Conservation (phyloP, 306 rosid species). For the Citrullus amarus region DNA sequence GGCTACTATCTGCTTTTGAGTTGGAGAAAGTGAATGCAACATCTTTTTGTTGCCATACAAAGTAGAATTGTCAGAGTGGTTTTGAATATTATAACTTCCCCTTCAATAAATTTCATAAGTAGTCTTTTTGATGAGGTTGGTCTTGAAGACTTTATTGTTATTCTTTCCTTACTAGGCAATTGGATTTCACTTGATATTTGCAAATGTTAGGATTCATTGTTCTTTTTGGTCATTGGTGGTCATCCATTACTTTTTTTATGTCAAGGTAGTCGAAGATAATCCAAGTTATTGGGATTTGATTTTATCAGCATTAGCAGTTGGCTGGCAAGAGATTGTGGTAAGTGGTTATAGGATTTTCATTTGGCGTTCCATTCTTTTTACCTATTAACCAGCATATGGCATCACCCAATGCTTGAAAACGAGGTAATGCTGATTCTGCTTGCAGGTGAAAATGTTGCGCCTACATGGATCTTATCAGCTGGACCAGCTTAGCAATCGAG, state of each 20-base stretch:
- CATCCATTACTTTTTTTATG: conserved; percentile 12
- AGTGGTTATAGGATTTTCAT: conserved; percentile 19
- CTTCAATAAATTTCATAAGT: neutral
- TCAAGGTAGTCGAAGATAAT: conserved; percentile 73
- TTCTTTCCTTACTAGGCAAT: neutral
- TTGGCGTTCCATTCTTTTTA: conserved; percentile 2
- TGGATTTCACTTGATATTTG: neutral
- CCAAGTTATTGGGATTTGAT: conserved; percentile 76
- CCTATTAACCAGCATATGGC: conserved; percentile 14
- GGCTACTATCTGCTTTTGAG: neutral
- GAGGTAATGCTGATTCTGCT: conserved; percentile 12
- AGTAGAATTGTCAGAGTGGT: neutral
- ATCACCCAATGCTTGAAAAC: conserved; percentile 5
- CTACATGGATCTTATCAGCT: conserved; percentile 82
- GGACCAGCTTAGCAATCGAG: conserved; percentile 73
- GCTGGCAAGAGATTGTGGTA: conserved; percentile 94
- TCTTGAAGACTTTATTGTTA: neutral
- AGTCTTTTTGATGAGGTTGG: neutral
- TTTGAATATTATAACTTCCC: neutral
- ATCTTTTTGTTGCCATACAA: neutral
- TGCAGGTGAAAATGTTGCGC: conserved; percentile 85
- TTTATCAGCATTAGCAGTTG: conserved; percentile 73
- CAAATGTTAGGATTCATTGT: conserved; percentile 10
- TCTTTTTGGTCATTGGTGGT: conserved; percentile 1
- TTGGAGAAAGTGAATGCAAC: neutral